Evolutionary conservation across 108 stramenopile genomes (phyloP).

Genomic region (Schizochytrium sp.): DNA sequence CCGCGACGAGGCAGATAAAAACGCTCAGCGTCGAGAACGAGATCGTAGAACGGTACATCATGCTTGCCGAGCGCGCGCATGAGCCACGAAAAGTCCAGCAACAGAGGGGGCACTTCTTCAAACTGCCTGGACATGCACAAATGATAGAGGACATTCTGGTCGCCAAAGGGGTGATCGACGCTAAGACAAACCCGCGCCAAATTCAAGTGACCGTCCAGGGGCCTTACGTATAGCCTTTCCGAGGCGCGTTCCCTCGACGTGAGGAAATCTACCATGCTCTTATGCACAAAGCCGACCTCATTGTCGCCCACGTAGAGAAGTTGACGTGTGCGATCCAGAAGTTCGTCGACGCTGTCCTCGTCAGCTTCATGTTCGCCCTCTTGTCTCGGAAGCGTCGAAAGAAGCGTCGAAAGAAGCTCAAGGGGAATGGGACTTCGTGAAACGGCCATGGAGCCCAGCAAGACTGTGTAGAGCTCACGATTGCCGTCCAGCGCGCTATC

Average conservation of each 20-base stretch:
- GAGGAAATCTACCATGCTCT: neutral
- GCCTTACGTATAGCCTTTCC: neutral
- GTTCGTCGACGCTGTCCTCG: neutral
- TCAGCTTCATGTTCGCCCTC: neutral
- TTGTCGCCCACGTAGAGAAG: neutral
- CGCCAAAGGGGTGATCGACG: neutral
- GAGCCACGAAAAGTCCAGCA: no score
- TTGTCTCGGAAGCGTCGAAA: neutral
- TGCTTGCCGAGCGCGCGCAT: no score
- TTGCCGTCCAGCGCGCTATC: neutral
- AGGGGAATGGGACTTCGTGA: neutral
- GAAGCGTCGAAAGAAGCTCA: neutral
- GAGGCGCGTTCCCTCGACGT: neutral
- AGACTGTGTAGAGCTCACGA: neutral
- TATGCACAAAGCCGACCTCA: neutral
- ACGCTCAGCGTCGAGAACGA: no score
- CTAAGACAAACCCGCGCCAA: neutral
- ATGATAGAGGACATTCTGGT: neutral
- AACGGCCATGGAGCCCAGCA: neutral
- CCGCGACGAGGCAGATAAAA: no score
- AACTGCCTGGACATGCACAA: neutral
- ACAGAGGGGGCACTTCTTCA: no score
- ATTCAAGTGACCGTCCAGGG: neutral
- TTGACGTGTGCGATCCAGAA: neutral
- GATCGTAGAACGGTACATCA: no score